Percentiles rank a stretch among this genome's conserved stretches.
phyloP scores from a whole-genome alignment of 192 early-diverging fungal genomes.

The Umbelopsis sp. region DNA sequence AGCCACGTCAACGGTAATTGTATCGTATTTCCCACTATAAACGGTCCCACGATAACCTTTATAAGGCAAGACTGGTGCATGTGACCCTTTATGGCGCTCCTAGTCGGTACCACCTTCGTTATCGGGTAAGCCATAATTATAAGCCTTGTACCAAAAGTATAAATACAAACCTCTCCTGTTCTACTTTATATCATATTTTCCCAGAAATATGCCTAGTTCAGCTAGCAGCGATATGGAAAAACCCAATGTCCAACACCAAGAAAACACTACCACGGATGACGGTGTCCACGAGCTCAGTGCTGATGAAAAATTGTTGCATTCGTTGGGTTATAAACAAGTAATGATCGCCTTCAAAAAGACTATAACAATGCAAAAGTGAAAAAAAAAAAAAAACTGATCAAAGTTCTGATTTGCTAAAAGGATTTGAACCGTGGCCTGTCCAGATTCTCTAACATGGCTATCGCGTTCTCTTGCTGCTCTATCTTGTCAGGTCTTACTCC shows the following conservation, averaged over 20 bases:
- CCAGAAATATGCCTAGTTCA: conserved; percentile 2
- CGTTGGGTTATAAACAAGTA: conserved; percentile 40
- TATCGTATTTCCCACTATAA: background rate
- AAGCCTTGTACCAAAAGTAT: conserved; percentile 8
- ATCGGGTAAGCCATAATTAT: background rate
- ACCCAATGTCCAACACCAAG: background rate
- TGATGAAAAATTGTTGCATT: conserved; percentile 29
- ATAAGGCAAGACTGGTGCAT: conserved; percentile 1
- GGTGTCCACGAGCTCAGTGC: conserved; percentile 23
- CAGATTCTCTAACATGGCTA: conserved; percentile 55
- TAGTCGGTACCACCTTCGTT: background rate
- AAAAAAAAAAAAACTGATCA: background rate
- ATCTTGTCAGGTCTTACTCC: conserved; percentile 56
- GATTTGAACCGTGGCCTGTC: conserved; percentile 53
- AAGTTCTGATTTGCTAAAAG: background rate
- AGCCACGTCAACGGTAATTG: background rate
- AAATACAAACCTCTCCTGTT: background rate
- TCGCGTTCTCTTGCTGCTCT: conserved; percentile 57
- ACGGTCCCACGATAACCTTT: conserved; percentile 2
- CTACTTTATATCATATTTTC: background rate
- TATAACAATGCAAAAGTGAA: background rate
- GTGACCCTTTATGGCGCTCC: conserved; percentile 14
- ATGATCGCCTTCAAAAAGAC: background rate
- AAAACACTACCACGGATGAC: background rate
- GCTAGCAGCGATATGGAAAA: background rate